Evolutionary conservation across 2,329 filamentous ascomycete genomes (phyloP), one percentile per base, ranked within the genome.

Genomic region (Penicillium olsonii): DNA sequence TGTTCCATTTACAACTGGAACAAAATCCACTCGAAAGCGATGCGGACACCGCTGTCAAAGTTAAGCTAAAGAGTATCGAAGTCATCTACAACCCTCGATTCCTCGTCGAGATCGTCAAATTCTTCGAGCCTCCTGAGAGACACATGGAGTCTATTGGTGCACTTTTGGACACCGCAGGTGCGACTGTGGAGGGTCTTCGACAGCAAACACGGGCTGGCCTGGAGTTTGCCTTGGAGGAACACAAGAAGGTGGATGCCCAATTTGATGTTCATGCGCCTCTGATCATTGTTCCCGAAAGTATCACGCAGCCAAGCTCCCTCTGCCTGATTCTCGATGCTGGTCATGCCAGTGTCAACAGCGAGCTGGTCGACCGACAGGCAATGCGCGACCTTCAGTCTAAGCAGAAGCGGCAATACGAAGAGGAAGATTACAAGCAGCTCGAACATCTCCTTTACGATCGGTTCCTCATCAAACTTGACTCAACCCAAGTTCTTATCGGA

Each of bases 61-160:
- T 92, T 62, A 96, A 95, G 70, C 76, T 99, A 59, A 96, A 95
- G 70, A 94, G 92, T 37, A 86, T 99, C 59, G 95, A 99, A 68
- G 88, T 99, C 46, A 90, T 99, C 19, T 99, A 96, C 82, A 99
- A 99, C 62, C 94, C 95, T 1, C 89, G 87, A 56, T 95, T 97
- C 59, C 80, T 97, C 0, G 85, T 96, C 5, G 92, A 94, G 41
- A 84, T 97, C 33, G 90, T 87, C 45, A 90, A 91, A 60, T 99
- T 99, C 75, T 99, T 99, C 77, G 87, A 92, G 55, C 94, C 94
- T 0, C 95, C 94, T 0, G 92, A 96, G 68, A 83, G 92, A 42
- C 95, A 99, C 67, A 96, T 99, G 92, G 94, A 99, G 67, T 99
- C 94, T 9, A 96, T 99, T 60, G 88, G 85, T 11, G 95, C 94